These are phyloP conservation scores for Neurospora tetraspora DNA, from an alignment of 495 filamentous ascomycete genomes.

Conservation along the genomic window DNA sequence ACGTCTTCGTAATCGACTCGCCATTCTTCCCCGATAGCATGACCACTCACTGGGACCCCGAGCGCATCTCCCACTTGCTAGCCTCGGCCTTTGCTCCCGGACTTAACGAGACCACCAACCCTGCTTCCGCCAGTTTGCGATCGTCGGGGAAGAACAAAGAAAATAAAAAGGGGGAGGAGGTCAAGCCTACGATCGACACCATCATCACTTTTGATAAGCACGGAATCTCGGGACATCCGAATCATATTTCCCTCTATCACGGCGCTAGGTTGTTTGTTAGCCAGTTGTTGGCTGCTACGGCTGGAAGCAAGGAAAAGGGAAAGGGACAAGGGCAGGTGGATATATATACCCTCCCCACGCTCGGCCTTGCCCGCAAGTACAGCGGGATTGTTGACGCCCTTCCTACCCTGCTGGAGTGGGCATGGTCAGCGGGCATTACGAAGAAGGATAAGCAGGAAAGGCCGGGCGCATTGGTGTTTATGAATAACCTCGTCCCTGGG, in stretches of 20 bases:
- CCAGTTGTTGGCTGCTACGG: slow-evolving; percentile 49
- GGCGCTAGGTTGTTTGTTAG: slow-evolving; percentile 66
- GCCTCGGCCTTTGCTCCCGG: slow-evolving; percentile 58
- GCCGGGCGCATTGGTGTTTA: slow-evolving; percentile 53
- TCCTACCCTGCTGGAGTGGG: slow-evolving; percentile 45
- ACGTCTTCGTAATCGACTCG: slow-evolving; percentile 76
- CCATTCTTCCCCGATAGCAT: slow-evolving; percentile 80
- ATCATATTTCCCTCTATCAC: slow-evolving; percentile 79
- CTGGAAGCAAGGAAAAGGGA: slow-evolving; percentile 39
- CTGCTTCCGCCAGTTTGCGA: not conserved
- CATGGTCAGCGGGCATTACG: slow-evolving; percentile 21
- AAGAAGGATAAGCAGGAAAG: slow-evolving; percentile 25
- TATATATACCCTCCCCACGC: slow-evolving; percentile 70
- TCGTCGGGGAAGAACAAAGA: not conserved
- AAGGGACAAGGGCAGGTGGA: slow-evolving; percentile 34
- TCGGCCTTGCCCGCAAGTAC: slow-evolving; percentile 84
- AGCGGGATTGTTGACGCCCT: slow-evolving; percentile 61
- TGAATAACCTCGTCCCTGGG: slow-evolving; percentile 48
- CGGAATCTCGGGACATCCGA: slow-evolving; percentile 79
- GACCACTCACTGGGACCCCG: slow-evolving; percentile 61
- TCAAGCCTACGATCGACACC: slow-evolving; percentile 57
- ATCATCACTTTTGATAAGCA: slow-evolving; percentile 78
- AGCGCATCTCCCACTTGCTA: slow-evolving; percentile 57
- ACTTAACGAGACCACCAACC: slow-evolving; percentile 24
- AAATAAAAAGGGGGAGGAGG: not conserved